Base-by-base conservation (phyloP, 495 filamentous ascomycete genomes). In the Extremus antarcticus region DNA sequence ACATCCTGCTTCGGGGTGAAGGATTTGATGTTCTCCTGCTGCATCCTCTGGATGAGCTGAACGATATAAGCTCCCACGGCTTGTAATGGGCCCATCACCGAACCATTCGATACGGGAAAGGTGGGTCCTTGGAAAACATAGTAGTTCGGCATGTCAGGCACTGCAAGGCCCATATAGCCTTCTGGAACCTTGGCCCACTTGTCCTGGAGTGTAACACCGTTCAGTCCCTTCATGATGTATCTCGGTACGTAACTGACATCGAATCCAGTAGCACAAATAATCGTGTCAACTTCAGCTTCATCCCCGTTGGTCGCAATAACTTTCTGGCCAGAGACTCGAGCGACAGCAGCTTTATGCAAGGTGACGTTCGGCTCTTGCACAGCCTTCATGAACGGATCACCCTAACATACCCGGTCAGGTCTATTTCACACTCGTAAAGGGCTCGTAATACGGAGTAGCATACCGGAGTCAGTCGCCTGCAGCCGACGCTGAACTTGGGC, bases 11-110 rank as follows among this genome's bases (percentile, higher is more conserved):
- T 71, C 2, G 71, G 70, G 16, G 47, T 53, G 60, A 76, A 70
- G 1, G 69, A 47, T n/a, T 68, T 63, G 54, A 78, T 72, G 41
- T 72, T 70, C 47, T 77, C 72, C 4, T 68, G 67, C 51, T 76
- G 72, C 55, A 74, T 48, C 57, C 75, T 75, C 32, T 63, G 58
- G n/a, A 76, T 60, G 17, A 76, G 69, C 50, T 68, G 56, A 0
- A 74, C 68, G 60, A 80, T 71, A 52, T 79, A 78, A 47, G 79
- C 77, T 3, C 73, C 65, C 23, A 68, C 63, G 22, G 65, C 69
- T 52, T 79, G 77, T 8, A 75, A 63, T 16, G 72, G 40, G 16
- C 72, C 54, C 16, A 74, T 57, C 16, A 74, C 53, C 21, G 71
- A 73, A 10, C 74, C 75, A 47, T 54, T 54, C 7, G 52, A 54